Evolutionary conservation across 257 asterid species (phyloP).

Genomic region (Perilla frutescens): DNA sequence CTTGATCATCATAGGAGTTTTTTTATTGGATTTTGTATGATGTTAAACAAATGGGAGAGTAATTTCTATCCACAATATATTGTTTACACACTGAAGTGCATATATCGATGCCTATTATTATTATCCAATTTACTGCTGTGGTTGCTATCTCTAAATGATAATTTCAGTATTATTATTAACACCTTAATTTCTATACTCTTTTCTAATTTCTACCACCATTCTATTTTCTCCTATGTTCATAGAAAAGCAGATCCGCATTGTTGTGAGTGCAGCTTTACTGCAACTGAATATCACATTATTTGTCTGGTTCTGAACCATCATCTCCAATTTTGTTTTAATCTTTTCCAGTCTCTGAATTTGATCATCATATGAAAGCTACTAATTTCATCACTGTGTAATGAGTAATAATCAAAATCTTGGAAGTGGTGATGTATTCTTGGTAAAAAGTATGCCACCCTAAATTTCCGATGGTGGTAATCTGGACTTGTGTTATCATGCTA

Average conservation of each 20-base stretch:
- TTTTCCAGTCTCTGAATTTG: background rate
- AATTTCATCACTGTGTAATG: background rate
- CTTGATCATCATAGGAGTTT: no score
- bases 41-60: background rate
- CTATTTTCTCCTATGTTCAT: background rate
- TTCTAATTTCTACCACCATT: background rate
- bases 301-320: no score
- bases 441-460: background rate
- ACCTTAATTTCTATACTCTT: conserved; percentile 1
- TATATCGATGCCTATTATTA: background rate
- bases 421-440: background rate
- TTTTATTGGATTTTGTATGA: background rate
- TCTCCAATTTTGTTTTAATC: background rate
- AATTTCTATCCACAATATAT: background rate
- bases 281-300: background rate
- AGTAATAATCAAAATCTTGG: background rate
- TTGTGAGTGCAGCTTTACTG: background rate
- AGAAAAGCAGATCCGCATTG: background rate
- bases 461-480: background rate
- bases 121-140: background rate
- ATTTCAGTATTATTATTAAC: background rate
- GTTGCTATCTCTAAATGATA: background rate
- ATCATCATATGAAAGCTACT: background rate
- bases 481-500: background rate
- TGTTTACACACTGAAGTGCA: background rate